Evolutionary conservation across 2,329 filamentous ascomycete genomes (phyloP), one percentile per base, ranked within the genome.

Genomic region (Colletotrichum orchidophilum): DNA sequence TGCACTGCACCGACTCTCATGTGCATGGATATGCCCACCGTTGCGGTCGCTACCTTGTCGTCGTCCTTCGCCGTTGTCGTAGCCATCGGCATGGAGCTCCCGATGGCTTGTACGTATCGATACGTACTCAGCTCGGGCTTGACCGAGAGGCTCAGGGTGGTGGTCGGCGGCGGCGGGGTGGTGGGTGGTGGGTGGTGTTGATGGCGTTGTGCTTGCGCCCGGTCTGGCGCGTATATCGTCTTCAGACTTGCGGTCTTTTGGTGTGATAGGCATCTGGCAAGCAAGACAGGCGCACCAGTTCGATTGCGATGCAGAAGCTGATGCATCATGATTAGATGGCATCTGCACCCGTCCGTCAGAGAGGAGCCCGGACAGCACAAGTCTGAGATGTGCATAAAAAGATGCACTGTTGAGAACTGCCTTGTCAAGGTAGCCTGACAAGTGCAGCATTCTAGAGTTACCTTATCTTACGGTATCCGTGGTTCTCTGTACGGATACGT

Each of bases 281-380:
- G 46, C 31, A 55, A 57, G 29, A 31, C 49, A 63, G 46, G 9
- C 13, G 12, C 11, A 27, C 26, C 39, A 39, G 58, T 13, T 62
- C 46, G 31, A 49, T 29, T 52, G 42, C 21, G n/a, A 29, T 21
- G 54, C 53, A 70, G 15, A 35, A 42, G 21, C n/a, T 27, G 63
- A 62, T 68, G 57, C 64, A 58, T 58, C 57, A 52, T 63, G 64
- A 71, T 71, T 63, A 71, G 69, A 71, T 71, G 69, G 65, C 64
- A 71, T 69, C 59, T 71, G 69, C 69, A 68, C 46, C 33, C 33
- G 33, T 62, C 68, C 57, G 63, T 35, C 49, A 57, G 59, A 11
- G 63, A 33, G 33, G 15, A 42, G 39, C 39, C 39, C 18, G 39
- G 24, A 13, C n/a, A 52, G 55, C 55, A 60, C 21, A 49, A 67